Percentiles rank a stretch among this genome's conserved stretches.
These are phyloP conservation scores for Wickerhamomyces queroliae DNA, from an alignment of 805 yeast species.

Conservation along the genomic window DNA sequence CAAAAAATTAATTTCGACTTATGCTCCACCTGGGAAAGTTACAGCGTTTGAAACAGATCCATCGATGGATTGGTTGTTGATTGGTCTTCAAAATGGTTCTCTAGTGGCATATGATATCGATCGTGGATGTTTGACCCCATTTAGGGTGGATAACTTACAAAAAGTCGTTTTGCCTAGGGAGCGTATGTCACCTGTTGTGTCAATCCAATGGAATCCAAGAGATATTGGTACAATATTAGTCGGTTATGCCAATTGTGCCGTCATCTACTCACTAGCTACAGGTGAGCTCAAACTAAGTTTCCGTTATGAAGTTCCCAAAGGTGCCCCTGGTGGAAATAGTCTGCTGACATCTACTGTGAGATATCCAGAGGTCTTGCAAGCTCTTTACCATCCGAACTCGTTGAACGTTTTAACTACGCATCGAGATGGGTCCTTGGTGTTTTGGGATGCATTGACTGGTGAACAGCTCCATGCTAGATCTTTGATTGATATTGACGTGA, in stretches of 20 bases:
- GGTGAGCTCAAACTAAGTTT: conserved; percentile 52
- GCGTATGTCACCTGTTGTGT: conserved; percentile 55
- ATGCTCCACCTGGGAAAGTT: conserved; percentile 60
- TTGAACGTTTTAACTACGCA: conserved; percentile 76
- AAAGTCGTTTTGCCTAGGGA: conserved; percentile 50
- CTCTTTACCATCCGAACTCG: conserved; percentile 92
- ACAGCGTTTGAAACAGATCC: conserved; percentile 77
- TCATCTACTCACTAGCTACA: conserved; percentile 60
- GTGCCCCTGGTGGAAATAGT: conserved; percentile 68
- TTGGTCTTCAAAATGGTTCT: conserved; percentile 78
- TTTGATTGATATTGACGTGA: conserved; percentile 57
- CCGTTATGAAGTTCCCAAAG: conserved; percentile 57
- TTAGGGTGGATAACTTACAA: conserved; percentile 68
- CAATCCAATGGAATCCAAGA: conserved; percentile 80
- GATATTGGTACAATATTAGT: conserved; percentile 77
- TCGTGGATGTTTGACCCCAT: conserved; percentile 59
- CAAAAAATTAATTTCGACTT: conserved; percentile 52
- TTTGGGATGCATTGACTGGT: conserved; percentile 89
- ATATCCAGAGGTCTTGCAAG: conserved; percentile 38
- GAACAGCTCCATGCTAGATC: conserved; percentile 70
- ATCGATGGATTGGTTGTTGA: conserved; percentile 75
- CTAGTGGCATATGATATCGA: conserved; percentile 76
- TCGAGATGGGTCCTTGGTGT: conserved; percentile 77
- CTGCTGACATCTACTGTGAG: conserved; percentile 24
- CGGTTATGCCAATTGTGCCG: conserved; percentile 63